Percentiles rank a stretch among this genome's conserved stretches.
Conservation (phyloP, 441 rosid species). For the Sinapis alba region DNA sequence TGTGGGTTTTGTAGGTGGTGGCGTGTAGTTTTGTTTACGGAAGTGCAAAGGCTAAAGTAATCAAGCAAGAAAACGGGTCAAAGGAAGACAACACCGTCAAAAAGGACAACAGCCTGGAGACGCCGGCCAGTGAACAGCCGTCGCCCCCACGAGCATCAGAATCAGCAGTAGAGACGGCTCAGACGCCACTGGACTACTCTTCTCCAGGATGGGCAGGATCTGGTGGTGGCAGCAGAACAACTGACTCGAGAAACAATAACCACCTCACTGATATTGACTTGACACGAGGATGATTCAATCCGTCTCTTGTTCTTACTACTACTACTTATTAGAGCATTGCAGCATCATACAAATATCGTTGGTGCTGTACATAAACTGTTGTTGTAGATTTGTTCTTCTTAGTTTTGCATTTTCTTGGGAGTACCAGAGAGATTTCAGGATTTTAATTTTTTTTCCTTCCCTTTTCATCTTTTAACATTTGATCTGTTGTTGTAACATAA, state of each 20-base stretch:
- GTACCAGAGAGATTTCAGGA: constrained; percentile 13
- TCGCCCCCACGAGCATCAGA: constrained; percentile 23
- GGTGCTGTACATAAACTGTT: constrained; percentile 53
- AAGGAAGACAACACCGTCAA: constrained; percentile 40
- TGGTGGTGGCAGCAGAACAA: constrained; percentile 36
- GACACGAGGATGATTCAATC: constrained; percentile 64
- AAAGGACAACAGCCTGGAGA: constrained; percentile 30
- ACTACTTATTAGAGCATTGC: constrained; percentile 54
- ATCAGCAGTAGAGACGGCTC: constrained; percentile 21
- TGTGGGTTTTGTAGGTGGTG: constrained; percentile 59
- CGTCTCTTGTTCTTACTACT: constrained; percentile 24
- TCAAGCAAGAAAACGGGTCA: constrained; percentile 52
- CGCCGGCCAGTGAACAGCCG: constrained; percentile 35
- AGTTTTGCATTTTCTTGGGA: constrained; percentile 36
- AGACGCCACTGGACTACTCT: constrained; percentile 28
- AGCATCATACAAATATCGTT: constrained; percentile 56
- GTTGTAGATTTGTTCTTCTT: constrained; percentile 61
- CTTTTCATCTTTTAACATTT: background rate
- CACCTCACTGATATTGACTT: constrained; percentile 69
- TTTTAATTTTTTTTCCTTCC: background rate
- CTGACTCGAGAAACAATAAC: constrained; percentile 31
- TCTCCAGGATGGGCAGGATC: constrained; percentile 54
- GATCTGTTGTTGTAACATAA: constrained; percentile 25
- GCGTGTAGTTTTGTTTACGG: constrained; percentile 83
- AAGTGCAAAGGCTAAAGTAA: constrained; percentile 48